Evolutionary conservation across 2,329 filamentous ascomycete genomes (phyloP).

Genomic region (Amesomyces nigricolor): DNA sequence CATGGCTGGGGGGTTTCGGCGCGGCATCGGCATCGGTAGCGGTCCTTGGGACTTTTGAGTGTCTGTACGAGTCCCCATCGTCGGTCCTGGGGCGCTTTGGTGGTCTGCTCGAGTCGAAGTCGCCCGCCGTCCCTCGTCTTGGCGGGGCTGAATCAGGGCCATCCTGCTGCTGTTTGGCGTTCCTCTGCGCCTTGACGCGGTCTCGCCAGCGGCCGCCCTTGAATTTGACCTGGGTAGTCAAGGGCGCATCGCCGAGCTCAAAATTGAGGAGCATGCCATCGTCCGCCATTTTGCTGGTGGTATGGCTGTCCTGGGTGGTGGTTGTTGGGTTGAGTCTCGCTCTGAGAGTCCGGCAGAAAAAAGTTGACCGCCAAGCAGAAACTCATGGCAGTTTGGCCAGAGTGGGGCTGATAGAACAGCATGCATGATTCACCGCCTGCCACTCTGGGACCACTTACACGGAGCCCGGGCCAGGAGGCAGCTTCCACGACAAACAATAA

Average conservation of each 20-base stretch:
- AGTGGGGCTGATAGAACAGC: neutral
- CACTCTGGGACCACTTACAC: neutral
- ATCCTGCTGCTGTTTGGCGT: slow-evolving; percentile 32
- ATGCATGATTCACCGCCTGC: neutral
- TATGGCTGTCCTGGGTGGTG: neutral
- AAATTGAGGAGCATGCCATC: slow-evolving; percentile 96
- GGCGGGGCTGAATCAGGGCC: slow-evolving; percentile 28
- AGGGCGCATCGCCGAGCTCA: slow-evolving; percentile 62
- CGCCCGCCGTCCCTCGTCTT: slow-evolving; percentile 6
- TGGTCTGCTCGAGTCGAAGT: slow-evolving; percentile 26
- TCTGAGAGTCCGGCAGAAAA: slow-evolving; percentile 12
- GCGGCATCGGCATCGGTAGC: slow-evolving; percentile 25
- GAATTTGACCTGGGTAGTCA: slow-evolving; percentile 60
- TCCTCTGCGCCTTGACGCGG: slow-evolving; percentile 72
- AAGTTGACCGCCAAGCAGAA: slow-evolving; percentile 6
- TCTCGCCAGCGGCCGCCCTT: slow-evolving; percentile 94
- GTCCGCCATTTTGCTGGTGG: slow-evolving; percentile 64
- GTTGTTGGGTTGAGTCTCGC: neutral
- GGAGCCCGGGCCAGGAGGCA: no score
- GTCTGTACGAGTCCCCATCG: slow-evolving; percentile 23
- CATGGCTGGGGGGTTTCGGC: slow-evolving; percentile 28
- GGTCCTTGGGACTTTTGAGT: slow-evolving; percentile 28
- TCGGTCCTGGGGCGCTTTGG: slow-evolving; percentile 29
- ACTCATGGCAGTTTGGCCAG: neutral
- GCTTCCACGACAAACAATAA: no score